These are phyloP conservation scores for Aspergillus texensis DNA, from an alignment of 2,329 filamentous ascomycete species.

Conservation along the genomic window DNA sequence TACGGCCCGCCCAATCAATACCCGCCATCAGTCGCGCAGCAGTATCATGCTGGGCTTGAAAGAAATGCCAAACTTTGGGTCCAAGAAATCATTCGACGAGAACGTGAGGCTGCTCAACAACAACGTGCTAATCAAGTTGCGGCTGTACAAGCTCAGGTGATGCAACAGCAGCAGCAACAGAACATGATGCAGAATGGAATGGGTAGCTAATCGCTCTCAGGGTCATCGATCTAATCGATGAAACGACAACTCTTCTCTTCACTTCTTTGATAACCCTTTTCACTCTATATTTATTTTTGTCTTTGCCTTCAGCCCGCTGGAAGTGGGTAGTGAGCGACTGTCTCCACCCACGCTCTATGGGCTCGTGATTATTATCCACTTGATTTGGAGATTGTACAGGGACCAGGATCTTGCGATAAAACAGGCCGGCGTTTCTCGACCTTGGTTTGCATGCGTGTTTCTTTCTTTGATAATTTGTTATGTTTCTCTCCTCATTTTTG, in stretches of 20 bases:
- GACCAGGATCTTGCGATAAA: constrained; percentile 25
- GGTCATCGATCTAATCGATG: background rate
- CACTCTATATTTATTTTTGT: constrained; percentile 10
- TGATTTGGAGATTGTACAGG: constrained; percentile 29
- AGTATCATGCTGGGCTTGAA: constrained; percentile 41
- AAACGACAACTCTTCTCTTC: background rate
- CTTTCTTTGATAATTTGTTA: constrained; percentile 11
- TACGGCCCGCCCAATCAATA: constrained; percentile 44
- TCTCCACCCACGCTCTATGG: constrained; percentile 11
- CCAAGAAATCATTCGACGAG: constrained; percentile 41
- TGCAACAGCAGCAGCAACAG: constrained; percentile 44
- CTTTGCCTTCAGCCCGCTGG: background rate
- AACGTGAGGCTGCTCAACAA: constrained; percentile 37
- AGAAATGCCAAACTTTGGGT: constrained; percentile 41
- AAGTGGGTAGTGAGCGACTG: constrained; percentile 5
- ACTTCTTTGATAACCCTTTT: constrained; percentile 2
- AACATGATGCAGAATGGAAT: constrained; percentile 48
- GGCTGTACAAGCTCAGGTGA: constrained; percentile 36
- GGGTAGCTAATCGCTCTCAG: constrained; percentile 33
- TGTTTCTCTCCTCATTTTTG: constrained; percentile 26
- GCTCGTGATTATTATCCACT: constrained; percentile 14
- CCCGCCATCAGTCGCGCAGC: constrained; percentile 40
- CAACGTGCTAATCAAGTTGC: constrained; percentile 35
- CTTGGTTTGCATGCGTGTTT: constrained; percentile 17
- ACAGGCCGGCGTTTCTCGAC: constrained; percentile 29